Percentiles rank a stretch among this genome's conserved stretches.
Evolutionary conservation across 805 yeast genomes (phyloP).

Genomic region (Candida taoyuanica): DNA sequence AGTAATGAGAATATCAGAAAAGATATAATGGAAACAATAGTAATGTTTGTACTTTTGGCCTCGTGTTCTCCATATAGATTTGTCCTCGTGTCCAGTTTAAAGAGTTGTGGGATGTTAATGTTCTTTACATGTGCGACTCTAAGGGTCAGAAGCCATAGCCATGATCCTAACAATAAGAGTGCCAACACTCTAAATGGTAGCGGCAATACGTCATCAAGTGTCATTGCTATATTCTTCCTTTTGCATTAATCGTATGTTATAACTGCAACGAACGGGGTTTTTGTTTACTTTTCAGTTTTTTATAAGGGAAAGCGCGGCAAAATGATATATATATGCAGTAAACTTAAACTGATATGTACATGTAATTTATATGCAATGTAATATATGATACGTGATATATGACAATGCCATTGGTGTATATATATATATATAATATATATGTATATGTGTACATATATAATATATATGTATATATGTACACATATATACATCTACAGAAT

Average conservation of each 20-base stretch:
- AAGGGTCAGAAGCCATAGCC: conserved; percentile 14
- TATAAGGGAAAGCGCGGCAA: too few species aligned
- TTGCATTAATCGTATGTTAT: background rate
- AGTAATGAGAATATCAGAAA: conserved; percentile 3
- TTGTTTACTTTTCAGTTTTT: background rate
- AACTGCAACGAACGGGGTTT: background rate
- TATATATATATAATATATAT: too few species aligned
- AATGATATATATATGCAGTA: too few species aligned
- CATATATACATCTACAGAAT: too few species aligned
- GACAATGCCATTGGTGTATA: background rate
- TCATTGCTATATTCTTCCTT: background rate
- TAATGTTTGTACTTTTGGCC: conserved; percentile 5
- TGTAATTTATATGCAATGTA: too few species aligned
- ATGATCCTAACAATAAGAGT: conserved; percentile 7
- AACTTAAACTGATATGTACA: too few species aligned
- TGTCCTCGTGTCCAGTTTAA: conserved; percentile 10
- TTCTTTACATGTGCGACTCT: background rate
- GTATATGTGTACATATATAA: background rate
- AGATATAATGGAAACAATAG: conserved; percentile 2
- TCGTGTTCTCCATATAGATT: conserved; percentile 2
- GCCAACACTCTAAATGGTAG: conserved; percentile 13
- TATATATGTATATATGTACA: background rate
- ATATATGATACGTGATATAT: too few species aligned
- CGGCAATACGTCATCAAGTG: conserved; percentile 12
- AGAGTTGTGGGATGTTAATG: conserved; percentile 11